These are phyloP conservation scores for Cladosporium sp. DNA, from an alignment of 2,329 filamentous ascomycete genomes.

Conservation along the genomic window DNA sequence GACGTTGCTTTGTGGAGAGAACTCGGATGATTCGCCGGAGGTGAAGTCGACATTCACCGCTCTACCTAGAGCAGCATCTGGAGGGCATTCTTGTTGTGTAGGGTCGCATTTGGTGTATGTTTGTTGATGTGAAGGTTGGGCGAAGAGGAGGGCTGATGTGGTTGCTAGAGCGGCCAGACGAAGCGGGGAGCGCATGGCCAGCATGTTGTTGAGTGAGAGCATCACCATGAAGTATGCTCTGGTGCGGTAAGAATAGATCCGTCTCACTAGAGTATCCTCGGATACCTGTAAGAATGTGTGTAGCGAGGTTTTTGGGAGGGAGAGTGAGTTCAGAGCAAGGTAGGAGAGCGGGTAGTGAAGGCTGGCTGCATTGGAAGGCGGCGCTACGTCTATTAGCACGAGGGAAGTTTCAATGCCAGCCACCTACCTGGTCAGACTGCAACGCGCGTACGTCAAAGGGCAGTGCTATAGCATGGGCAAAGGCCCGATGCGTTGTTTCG, in stretches of 20 bases:
- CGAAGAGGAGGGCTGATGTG: slow-evolving; percentile 33
- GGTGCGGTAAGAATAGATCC: too few relatives aligned
- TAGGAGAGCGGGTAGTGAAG: slow-evolving; percentile 2
- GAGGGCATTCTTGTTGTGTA: slow-evolving; percentile 56
- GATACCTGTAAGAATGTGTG: slow-evolving; percentile 9
- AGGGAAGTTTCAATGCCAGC: neutral
- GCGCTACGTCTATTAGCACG: slow-evolving; percentile 6
- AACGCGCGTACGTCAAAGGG: slow-evolving; percentile 6
- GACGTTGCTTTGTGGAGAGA: slow-evolving; percentile 63
- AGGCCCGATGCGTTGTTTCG: slow-evolving; percentile 5
- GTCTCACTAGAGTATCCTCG: slow-evolving; percentile 7
- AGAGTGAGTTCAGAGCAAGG: slow-evolving; percentile 6
- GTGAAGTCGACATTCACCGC: slow-evolving; percentile 82
- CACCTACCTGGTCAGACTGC: slow-evolving; percentile 7
- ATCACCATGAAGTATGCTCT: too few relatives aligned
- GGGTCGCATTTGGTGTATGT: slow-evolving; percentile 56
- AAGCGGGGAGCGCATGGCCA: slow-evolving; percentile 29
- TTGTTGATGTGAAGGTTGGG: slow-evolving; percentile 41
- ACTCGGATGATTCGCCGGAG: slow-evolving; percentile 70
- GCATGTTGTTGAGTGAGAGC: slow-evolving; percentile 23
- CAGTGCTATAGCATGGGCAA: slow-evolving; percentile 11
- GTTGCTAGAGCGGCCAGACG: slow-evolving; percentile 37
- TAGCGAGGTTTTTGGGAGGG: slow-evolving; percentile 4
- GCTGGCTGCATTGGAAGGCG: slow-evolving; percentile 4
- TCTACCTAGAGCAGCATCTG: slow-evolving; percentile 76